A percentile compares a stretch with the other conserved stretches of the same genome.
Conservation (phyloP, 164 flowering plant species). For the Magnolia changhungtana region DNA sequence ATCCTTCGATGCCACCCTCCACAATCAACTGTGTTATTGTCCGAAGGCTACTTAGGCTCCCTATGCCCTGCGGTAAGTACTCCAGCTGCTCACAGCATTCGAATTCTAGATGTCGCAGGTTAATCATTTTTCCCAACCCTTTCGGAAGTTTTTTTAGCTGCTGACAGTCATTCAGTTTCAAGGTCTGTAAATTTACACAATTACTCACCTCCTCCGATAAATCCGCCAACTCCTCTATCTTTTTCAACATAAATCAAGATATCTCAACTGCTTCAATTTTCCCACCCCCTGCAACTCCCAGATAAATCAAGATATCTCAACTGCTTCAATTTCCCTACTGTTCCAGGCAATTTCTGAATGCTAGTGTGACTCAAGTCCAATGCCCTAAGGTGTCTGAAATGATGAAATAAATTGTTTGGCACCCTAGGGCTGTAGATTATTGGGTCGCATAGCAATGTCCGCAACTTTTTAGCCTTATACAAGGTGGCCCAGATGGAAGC, state of each 20-base stretch:
- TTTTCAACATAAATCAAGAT: no score
- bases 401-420: background rate
- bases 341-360: background rate
- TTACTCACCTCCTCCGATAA: background rate
- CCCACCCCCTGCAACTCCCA: background rate
- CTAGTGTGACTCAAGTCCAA: background rate
- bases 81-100: background rate
- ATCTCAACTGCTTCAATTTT: no score
- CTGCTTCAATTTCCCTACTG: constrained; percentile 1
- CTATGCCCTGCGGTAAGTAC: constrained; percentile 3
- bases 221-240: no score
- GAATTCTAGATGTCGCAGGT: constrained; percentile 13
- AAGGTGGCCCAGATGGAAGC: background rate
- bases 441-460: background rate
- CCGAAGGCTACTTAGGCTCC: background rate
- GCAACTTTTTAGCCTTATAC: background rate
- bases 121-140: constrained; percentile 1
- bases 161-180: background rate
- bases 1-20: background rate
- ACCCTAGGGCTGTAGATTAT: background rate
- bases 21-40: constrained; percentile 6
- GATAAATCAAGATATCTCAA: constrained; percentile 11
- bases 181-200: constrained; percentile 9
- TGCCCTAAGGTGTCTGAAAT: constrained; percentile 1
- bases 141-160: background rate